phyloP scores from a whole-genome alignment of 2,329 filamentous ascomycete genomes.

The Periglandula ipomoeae region DNA sequence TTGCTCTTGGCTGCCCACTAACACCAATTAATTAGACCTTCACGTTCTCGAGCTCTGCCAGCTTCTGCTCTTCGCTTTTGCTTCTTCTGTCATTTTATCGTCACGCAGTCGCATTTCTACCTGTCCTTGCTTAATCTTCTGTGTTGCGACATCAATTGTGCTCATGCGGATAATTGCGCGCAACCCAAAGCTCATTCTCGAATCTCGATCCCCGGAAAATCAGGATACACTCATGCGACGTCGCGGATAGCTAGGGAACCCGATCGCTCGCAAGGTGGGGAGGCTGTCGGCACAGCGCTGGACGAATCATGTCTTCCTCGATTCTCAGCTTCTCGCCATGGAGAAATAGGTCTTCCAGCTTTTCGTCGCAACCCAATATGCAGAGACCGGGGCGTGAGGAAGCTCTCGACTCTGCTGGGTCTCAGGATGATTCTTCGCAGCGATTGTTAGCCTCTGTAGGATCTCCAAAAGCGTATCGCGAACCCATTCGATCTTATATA shows the following conservation, averaged over 20 bases:
- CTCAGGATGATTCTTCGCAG: slow-evolving; percentile 12
- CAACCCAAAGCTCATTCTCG: not conserved
- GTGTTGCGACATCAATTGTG: not conserved
- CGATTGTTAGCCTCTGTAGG: slow-evolving; percentile 31
- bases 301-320: slow-evolving; percentile 35
- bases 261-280: slow-evolving; percentile 7
- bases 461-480: slow-evolving; percentile 37
- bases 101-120: not conserved
- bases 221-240: slow-evolving; percentile 11
- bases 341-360: slow-evolving; percentile 33
- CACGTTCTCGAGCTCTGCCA: not conserved
- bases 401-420: slow-evolving; percentile 17
- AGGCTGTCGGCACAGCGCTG: not conserved
- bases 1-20: not conserved
- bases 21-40: not conserved
- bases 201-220: not conserved
- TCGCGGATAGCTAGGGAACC: slow-evolving; percentile 10
- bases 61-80: not conserved
- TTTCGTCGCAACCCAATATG: slow-evolving; percentile 23
- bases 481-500: slow-evolving; percentile 64
- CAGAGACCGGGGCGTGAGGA: slow-evolving; percentile 15
- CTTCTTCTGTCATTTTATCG: not conserved
- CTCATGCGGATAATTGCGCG: not conserved
- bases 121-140: not conserved
- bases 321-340: slow-evolving; percentile 38